Conservation (phyloP, 2,329 filamentous ascomycete genomes). For the Fusarium miscanthi region DNA sequence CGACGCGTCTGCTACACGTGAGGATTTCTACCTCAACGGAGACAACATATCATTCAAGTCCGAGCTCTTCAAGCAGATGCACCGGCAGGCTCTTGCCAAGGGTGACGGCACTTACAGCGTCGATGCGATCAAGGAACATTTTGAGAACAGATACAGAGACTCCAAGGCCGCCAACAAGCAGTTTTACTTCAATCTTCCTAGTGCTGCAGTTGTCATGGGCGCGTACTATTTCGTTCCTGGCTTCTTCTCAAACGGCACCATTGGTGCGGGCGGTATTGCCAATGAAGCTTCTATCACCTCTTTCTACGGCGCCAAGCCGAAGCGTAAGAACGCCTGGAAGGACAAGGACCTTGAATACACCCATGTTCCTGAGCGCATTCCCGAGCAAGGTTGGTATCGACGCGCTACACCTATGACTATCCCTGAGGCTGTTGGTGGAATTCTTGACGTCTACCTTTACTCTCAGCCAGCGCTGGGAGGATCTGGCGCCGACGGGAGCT, state of each 20-base stretch:
- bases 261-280: conserved; percentile 22
- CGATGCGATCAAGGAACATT: conserved; percentile 27
- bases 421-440: conserved; percentile 12
- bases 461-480: conserved; percentile 15
- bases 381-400: conserved; percentile 27
- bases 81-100: conserved; percentile 22
- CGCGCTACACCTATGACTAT: conserved; percentile 28
- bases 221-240: conserved; percentile 31
- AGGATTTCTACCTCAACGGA: conserved; percentile 26
- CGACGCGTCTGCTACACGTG: conserved; percentile 27
- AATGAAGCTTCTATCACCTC: conserved; percentile 30
- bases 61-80: conserved; percentile 18
- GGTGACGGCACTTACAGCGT: conserved; percentile 27
- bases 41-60: conserved; percentile 27
- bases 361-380: conserved; percentile 25
- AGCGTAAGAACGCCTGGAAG: conserved; percentile 19
- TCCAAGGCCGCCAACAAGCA: conserved; percentile 26
- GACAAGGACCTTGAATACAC: conserved; percentile 20
- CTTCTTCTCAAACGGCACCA: conserved; percentile 32
- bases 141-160: conserved; percentile 23
- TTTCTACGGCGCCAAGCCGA: conserved; percentile 25
- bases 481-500: conserved; percentile 17
- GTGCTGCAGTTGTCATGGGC: conserved; percentile 23
- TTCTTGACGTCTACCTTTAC: conserved; percentile 27
- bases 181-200: conserved; percentile 25